These are phyloP conservation scores for Populus hybrid DNA, from an alignment of 441 rosid species.

Conservation along the genomic window DNA sequence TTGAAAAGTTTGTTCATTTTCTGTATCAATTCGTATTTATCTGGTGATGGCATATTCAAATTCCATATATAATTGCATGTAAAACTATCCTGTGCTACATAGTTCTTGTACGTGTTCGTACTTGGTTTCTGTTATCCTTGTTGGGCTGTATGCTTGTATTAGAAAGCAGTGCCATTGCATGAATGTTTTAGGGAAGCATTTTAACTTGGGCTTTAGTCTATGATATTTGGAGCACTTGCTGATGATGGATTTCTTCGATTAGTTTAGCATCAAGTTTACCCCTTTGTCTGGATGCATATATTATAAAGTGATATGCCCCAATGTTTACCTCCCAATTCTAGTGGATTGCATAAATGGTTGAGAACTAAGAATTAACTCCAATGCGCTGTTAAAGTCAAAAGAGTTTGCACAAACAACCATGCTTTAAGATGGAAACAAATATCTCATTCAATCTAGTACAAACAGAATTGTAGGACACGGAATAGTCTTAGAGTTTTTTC, in stretches of 20 bases:
- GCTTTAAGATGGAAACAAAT: neutral
- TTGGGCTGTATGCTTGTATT: neutral
- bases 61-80: neutral
- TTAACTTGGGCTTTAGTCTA: neutral
- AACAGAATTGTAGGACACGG: neutral
- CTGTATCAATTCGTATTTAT: constrained; percentile 1
- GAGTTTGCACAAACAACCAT: neutral
- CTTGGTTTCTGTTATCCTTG: neutral
- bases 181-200: neutral
- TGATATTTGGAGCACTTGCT: neutral
- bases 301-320: neutral
- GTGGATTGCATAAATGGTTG: neutral
- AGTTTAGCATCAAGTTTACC: neutral
- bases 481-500: neutral
- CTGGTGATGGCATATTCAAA: neutral
- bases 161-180: neutral
- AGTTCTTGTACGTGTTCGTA: neutral
- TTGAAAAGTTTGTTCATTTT: constrained; percentile 1
- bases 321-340: neutral
- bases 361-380: neutral
- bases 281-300: neutral
- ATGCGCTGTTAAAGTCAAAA: neutral
- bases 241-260: neutral
- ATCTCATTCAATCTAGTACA: neutral
- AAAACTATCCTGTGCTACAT: neutral